A percentile compares a stretch with the other conserved stretches of the same genome.
Conservation (phyloP, 805 yeast genomes). For the Nakazawaea populi region DNA sequence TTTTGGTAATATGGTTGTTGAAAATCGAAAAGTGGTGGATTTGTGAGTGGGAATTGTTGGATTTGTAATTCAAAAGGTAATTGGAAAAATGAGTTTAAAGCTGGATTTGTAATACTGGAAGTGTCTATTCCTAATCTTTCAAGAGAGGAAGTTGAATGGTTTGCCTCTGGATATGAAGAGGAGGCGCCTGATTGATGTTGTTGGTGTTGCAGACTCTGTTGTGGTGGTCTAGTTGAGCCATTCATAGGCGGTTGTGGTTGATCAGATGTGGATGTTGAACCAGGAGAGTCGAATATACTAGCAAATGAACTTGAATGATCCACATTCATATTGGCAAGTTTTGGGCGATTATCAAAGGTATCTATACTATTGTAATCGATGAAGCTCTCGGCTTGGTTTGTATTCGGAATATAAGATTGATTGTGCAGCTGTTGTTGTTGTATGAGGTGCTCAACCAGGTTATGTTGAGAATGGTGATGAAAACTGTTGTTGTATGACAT, state of each 20-base stretch:
- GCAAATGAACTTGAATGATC: background rate
- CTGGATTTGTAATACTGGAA: conserved; percentile 6
- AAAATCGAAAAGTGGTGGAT: conserved; percentile 29
- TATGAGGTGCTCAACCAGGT: background rate
- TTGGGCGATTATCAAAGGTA: background rate
- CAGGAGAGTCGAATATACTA: background rate
- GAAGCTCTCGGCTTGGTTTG: background rate
- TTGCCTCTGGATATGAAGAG: background rate
- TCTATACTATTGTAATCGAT: background rate
- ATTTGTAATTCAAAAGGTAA: conserved; percentile 13
- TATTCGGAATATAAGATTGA: background rate
- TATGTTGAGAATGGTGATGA: background rate
- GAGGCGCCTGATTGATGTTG: background rate
- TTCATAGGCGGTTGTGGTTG: background rate
- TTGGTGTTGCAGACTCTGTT: background rate
- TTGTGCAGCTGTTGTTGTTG: background rate
- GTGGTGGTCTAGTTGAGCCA: background rate
- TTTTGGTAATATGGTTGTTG: conserved; percentile 9
- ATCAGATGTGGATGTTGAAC: background rate
- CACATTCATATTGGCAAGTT: background rate
- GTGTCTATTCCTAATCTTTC: background rate
- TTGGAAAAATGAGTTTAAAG: conserved; percentile 10
- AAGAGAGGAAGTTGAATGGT: background rate
- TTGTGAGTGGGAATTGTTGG: conserved; percentile 27
- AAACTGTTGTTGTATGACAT: too few relatives aligned